Conservation (phyloP, 805 yeast genomes). For the Wickerhamiella alocasiicola region DNA sequence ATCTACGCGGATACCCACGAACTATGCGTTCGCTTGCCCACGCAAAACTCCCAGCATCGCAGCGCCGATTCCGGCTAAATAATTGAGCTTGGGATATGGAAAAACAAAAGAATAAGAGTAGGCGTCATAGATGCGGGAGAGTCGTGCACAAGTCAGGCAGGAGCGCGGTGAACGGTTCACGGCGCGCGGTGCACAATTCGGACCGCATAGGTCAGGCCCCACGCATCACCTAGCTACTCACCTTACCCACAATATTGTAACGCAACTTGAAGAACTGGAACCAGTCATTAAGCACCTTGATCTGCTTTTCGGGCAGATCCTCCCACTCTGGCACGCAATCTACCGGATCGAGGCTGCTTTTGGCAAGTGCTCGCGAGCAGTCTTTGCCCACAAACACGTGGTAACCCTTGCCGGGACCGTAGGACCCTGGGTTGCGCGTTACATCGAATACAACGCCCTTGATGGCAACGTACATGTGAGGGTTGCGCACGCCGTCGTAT, state of each 20-base stretch:
- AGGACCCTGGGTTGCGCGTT: constrained; percentile 46
- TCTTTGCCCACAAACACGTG: constrained; percentile 64
- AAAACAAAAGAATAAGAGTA: no score
- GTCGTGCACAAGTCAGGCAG: no score
- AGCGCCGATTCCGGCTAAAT: no score
- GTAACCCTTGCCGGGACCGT: constrained; percentile 69
- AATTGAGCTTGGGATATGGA: no score
- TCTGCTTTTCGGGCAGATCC: constrained; percentile 47
- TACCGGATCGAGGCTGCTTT: constrained; percentile 44
- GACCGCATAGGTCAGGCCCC: not conserved
- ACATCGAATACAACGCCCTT: constrained; percentile 74
- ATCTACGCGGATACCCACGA: no score
- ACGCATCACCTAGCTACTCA: constrained; percentile 6
- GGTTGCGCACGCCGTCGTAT: constrained; percentile 34
- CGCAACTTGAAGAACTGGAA: constrained; percentile 45
- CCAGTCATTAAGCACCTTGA: constrained; percentile 62
- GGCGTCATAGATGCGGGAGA: no score
- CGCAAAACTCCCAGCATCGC: no score
- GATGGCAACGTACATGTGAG: constrained; percentile 56
- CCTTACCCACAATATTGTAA: constrained; percentile 35
- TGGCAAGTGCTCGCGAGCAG: constrained; percentile 63
- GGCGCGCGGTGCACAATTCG: not conserved
- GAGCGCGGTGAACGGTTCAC: not conserved
- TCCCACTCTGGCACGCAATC: constrained; percentile 33
- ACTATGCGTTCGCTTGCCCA: no score